Percentiles rank a stretch among this genome's conserved stretches.
phyloP scores from a whole-genome alignment of 1,139 yeast species.

The Sugiyamaella grinbergsii region DNA sequence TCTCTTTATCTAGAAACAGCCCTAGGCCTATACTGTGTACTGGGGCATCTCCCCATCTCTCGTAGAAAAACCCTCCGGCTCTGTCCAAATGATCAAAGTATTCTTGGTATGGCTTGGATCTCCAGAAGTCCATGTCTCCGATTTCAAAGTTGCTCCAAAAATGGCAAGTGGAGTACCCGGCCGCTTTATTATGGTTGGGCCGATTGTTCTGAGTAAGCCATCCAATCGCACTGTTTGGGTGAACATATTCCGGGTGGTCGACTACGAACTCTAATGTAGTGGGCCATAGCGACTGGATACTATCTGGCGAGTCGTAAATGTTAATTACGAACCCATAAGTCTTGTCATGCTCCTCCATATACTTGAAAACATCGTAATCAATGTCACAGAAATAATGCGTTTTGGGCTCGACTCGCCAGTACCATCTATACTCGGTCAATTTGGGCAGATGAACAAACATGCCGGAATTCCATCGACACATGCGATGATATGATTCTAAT shows the following conservation, averaged over 20 bases:
- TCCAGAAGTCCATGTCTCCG: slow-evolving; percentile 77
- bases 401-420: slow-evolving; percentile 82
- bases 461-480: slow-evolving; percentile 75
- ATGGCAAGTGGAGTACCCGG: slow-evolving; percentile 83
- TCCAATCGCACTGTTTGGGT: slow-evolving; percentile 66
- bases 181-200: slow-evolving; percentile 46
- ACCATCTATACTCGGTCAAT: slow-evolving; percentile 57
- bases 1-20: slow-evolving; percentile 65
- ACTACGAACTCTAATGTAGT: slow-evolving; percentile 61
- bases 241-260: slow-evolving; percentile 59
- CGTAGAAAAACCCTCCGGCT: slow-evolving; percentile 80
- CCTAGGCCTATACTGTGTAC: slow-evolving; percentile 77
- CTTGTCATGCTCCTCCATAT: slow-evolving; percentile 64
- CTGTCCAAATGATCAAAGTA: slow-evolving; percentile 68
- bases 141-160: slow-evolving; percentile 86
- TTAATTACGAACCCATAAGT: slow-evolving; percentile 69
- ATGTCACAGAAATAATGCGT: slow-evolving; percentile 67
- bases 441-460: slow-evolving; percentile 64
- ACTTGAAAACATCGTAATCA: slow-evolving; percentile 75
- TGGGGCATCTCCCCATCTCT: slow-evolving; percentile 92
- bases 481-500: slow-evolving; percentile 65
- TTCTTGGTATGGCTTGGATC: slow-evolving; percentile 62
- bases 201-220: slow-evolving; percentile 60
- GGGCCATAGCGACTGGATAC: slow-evolving; percentile 67
- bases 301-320: slow-evolving; percentile 66